phyloP scores from a whole-genome alignment of 176 grass and related monocot species.

The Ananas comosus region DNA sequence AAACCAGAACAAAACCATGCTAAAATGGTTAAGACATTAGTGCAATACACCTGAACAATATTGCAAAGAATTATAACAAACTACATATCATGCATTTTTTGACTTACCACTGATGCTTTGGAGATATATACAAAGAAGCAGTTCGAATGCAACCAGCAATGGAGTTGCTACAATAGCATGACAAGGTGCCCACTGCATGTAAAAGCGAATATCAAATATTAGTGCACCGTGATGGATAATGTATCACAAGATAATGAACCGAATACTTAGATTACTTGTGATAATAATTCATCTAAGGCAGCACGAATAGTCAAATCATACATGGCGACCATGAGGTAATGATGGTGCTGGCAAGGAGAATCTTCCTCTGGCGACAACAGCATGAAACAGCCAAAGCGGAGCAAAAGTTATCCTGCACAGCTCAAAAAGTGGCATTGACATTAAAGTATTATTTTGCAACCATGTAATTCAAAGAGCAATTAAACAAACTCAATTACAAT shows the following conservation, averaged over 20 bases:
- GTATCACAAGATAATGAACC: background rate
- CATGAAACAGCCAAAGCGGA: constrained; percentile 95
- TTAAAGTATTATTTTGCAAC: background rate
- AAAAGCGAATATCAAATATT: constrained; percentile 10
- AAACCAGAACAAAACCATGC: background rate
- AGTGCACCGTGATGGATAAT: constrained; percentile 1
- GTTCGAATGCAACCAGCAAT: constrained; percentile 74
- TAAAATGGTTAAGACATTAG: too few species aligned
- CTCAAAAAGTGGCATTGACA: constrained; percentile 12
- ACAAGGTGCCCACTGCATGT: constrained; percentile 76
- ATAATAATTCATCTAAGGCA: background rate
- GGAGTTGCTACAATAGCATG: constrained; percentile 76
- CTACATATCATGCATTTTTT: constrained; percentile 7
- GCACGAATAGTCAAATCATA: constrained; percentile 28
- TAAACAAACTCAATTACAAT: background rate
- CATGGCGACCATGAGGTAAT: constrained; percentile 76
- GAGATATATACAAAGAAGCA: constrained; percentile 89
- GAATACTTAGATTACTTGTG: background rate
- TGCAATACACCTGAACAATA: too few species aligned
- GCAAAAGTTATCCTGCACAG: constrained; percentile 69
- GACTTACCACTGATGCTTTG: constrained; percentile 54
- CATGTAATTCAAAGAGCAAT: background rate
- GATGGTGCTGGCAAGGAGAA: constrained; percentile 97
- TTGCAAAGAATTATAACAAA: background rate
- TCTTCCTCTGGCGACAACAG: constrained; percentile 60